Conservation (phyloP, 495 filamentous ascomycete genomes). For the Barbatosphaeria neglecta region DNA sequence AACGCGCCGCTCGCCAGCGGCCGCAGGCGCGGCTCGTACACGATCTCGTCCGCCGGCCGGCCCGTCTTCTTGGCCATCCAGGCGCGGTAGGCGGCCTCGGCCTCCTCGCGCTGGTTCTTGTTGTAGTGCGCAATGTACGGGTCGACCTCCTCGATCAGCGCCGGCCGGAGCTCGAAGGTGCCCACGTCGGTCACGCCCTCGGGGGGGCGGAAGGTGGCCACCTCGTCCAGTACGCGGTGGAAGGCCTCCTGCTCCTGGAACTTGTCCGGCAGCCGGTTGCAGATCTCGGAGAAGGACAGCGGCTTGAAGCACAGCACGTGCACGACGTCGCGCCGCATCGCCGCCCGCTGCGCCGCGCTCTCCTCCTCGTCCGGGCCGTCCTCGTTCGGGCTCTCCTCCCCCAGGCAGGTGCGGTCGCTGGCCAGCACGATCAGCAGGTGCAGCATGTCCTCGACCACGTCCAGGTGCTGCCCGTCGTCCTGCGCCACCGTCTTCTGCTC, state of each 20-base stretch:
- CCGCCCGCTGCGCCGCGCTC: slow-evolving; percentile 49
- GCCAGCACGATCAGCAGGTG: slow-evolving; percentile 84
- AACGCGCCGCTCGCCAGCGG: slow-evolving; percentile 69
- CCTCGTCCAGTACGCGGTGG: slow-evolving; percentile 68
- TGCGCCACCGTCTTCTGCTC: slow-evolving; percentile 49
- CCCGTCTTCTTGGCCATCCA: slow-evolving; percentile 84
- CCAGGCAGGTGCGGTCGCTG: slow-evolving; percentile 75
- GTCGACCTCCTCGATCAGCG: slow-evolving; percentile 76
- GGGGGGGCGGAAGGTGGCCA: slow-evolving; percentile 78
- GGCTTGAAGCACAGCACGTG: slow-evolving; percentile 95
- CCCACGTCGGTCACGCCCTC: slow-evolving; percentile 88
- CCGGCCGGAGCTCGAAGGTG: slow-evolving; percentile 81
- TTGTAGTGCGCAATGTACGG: slow-evolving; percentile 91
- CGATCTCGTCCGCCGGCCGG: slow-evolving; percentile 66
- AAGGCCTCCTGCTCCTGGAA: slow-evolving; percentile 74
- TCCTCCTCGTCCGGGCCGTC: no score
- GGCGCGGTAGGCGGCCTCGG: slow-evolving; percentile 74
- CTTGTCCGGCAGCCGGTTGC: slow-evolving; percentile 67
- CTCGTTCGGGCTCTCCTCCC: no score
- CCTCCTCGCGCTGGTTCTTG: slow-evolving; percentile 95
- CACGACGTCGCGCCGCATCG: slow-evolving; percentile 77
- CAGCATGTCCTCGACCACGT: slow-evolving; percentile 91
- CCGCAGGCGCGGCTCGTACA: slow-evolving; percentile 85
- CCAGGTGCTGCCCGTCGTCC: slow-evolving; percentile 76
- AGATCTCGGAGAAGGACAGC: slow-evolving; percentile 83